phyloP scores from a whole-genome alignment of 2,329 filamentous ascomycete genomes.

The Fusarium pseudocircinatum region DNA sequence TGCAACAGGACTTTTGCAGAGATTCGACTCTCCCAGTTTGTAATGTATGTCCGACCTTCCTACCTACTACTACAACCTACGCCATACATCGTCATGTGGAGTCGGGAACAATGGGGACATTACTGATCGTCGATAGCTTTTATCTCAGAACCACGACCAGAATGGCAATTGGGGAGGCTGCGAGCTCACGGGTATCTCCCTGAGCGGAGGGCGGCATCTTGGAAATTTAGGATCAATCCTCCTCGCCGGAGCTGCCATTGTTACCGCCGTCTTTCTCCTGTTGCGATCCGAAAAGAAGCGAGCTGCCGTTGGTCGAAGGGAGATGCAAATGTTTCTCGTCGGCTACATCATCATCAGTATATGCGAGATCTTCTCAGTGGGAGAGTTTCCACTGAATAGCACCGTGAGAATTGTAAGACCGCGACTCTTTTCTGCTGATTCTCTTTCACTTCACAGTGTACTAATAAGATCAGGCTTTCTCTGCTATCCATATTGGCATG shows the following conservation, averaged over 20 bases:
- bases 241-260: conserved; percentile 80
- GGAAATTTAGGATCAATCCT: conserved; percentile 95
- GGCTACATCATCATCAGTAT: conserved; percentile 89
- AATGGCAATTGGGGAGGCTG: conserved; percentile 74
- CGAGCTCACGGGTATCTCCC: conserved; percentile 76
- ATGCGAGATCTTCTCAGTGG: conserved; percentile 96
- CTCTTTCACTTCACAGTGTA: not conserved
- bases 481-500: conserved; percentile 87
- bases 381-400: conserved; percentile 80
- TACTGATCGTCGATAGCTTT: conserved; percentile 43
- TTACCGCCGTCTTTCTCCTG: conserved; percentile 72
- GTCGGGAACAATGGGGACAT: conserved; percentile 31
- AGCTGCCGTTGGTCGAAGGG: conserved; percentile 92
- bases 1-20: conserved; percentile 77
- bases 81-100: conserved; percentile 25
- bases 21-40: conserved; percentile 85
- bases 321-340: conserved; percentile 94
- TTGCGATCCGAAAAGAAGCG: conserved; percentile 87
- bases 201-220: conserved; percentile 73
- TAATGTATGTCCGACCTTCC: conserved; percentile 70
- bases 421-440: not conserved
- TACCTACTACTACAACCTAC: conserved; percentile 2
- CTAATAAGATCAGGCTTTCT: conserved; percentile 73
- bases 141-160: conserved; percentile 71
- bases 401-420: conserved; percentile 75